Conservation (phyloP, 129 eudicot species). For the Scalesia atractyloides region DNA sequence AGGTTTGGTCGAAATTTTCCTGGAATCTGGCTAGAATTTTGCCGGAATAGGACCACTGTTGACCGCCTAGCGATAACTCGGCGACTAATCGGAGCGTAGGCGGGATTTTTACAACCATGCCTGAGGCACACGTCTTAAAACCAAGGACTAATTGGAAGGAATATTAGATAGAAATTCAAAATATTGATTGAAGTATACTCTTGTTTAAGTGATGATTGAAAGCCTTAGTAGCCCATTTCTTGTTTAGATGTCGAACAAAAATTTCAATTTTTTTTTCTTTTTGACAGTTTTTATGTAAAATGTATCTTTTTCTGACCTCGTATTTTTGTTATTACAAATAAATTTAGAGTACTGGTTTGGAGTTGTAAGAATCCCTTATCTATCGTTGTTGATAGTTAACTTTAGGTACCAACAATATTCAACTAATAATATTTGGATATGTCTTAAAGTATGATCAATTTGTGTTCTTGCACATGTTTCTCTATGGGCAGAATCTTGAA, state of each 20-base stretch:
- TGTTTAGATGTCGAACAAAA: neutral
- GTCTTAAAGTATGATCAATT: neutral
- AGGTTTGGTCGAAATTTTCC: too few species aligned
- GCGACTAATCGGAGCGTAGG: too few species aligned
- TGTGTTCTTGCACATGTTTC: neutral
- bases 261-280: neutral
- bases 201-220: neutral
- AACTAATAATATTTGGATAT: neutral
- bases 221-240: slow-evolving; percentile 3
- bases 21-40: too few species aligned
- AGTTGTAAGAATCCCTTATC: neutral
- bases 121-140: too few species aligned
- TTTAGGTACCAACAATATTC: neutral
- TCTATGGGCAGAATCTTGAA: neutral
- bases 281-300: neutral
- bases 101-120: too few species aligned
- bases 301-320: neutral
- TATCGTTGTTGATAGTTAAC: neutral
- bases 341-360: neutral
- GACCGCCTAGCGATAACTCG: too few species aligned
- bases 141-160: neutral
- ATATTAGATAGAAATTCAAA: neutral
- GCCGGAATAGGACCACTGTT: too few species aligned
- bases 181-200: neutral
- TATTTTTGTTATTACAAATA: neutral